Conservation (phyloP, 2,329 filamentous ascomycete species). For the Thielaviopsis musarum region DNA sequence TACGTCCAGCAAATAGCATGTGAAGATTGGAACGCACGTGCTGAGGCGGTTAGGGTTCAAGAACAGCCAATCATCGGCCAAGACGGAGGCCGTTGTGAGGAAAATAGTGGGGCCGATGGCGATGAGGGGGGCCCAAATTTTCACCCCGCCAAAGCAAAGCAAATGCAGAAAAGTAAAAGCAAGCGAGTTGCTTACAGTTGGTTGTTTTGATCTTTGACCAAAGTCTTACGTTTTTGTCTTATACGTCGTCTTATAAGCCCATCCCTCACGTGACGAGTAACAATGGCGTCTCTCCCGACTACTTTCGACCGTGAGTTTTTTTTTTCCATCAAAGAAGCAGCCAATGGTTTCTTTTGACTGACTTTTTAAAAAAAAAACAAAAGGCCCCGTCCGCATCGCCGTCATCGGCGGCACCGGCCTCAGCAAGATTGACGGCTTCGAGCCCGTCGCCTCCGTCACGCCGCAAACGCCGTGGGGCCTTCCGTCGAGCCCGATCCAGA, state of each 20-base stretch:
- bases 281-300: constrained; percentile 37
- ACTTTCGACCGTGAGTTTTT: constrained; percentile 38
- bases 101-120: background rate
- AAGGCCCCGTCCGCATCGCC: constrained; percentile 62
- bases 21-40: background rate
- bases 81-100: background rate
- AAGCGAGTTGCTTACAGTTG: background rate
- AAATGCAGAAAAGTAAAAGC: background rate
- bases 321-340: background rate
- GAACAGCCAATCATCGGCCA: background rate
- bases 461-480: constrained; percentile 75
- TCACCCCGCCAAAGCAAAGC: background rate
- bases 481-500: constrained; percentile 59
- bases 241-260: background rate
- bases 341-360: background rate
- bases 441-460: constrained; percentile 62
- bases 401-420: constrained; percentile 91
- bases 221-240: background rate
- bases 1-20: background rate
- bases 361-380: background rate
- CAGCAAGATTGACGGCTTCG: constrained; percentile 71
- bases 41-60: background rate
- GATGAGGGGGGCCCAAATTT: background rate
- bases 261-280: constrained; percentile 11
- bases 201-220: background rate